Evolutionary conservation across 371 early-diverging fungal species (phyloP).

Genomic region (Mortierella sp.): DNA sequence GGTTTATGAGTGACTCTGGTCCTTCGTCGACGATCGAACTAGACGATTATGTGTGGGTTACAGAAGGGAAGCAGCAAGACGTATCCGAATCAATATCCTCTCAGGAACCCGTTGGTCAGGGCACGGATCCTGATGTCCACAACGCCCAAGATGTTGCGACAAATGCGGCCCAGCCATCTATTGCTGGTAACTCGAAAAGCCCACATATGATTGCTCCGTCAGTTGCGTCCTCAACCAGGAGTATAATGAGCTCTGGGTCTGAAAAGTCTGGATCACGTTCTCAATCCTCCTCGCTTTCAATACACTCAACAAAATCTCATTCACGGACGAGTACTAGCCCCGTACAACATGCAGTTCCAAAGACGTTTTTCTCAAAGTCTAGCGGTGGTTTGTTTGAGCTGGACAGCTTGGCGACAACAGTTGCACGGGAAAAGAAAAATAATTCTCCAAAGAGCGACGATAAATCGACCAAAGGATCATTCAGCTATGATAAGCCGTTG

Average conservation of each 20-base stretch:
- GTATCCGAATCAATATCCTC: not conserved
- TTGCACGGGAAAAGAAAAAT: constrained; percentile 25
- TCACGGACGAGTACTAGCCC: constrained; percentile 1
- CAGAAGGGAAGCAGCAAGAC: constrained; percentile 9
- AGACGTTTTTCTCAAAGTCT: constrained; percentile 37
- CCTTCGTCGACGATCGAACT: constrained; percentile 6
- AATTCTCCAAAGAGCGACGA: not conserved
- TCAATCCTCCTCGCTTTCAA: constrained; percentile 2
- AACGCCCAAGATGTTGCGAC: constrained; percentile 12
- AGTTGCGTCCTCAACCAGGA: constrained; percentile 8
- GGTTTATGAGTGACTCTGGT: constrained; percentile 30
- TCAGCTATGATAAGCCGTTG: not conserved
- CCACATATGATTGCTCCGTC: not conserved
- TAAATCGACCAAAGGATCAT: not conserved
- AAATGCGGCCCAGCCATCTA: constrained; percentile 19
- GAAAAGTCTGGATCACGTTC: constrained; percentile 17
- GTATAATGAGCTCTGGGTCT: constrained; percentile 14
- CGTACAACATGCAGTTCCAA: constrained; percentile 28
- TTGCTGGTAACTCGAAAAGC: constrained; percentile 10
- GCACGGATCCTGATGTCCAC: constrained; percentile 16
- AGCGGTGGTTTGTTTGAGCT: constrained; percentile 38
- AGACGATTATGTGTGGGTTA: constrained; percentile 22
- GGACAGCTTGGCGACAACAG: constrained; percentile 35
- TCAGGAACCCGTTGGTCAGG: constrained; percentile 23
- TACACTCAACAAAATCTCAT: not conserved